Conservation (phyloP, 2,329 filamentous ascomycete genomes). For the Colletotrichum sp. region DNA sequence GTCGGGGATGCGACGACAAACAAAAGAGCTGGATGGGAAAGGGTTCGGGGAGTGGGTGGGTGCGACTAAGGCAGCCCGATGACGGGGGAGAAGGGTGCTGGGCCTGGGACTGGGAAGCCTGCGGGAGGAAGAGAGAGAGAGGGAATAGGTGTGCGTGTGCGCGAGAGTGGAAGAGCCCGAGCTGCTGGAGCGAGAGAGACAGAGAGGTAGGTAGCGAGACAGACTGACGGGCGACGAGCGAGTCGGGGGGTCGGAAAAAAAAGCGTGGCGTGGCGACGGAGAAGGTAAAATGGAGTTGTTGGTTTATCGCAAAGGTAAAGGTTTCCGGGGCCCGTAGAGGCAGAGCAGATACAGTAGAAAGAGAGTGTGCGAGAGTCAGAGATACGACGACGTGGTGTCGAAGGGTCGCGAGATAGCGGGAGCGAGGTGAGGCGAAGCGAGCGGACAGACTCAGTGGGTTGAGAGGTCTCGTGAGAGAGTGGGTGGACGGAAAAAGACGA, state of each 20-base stretch:
- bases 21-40: slow-evolving; percentile 1
- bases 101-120: background rate
- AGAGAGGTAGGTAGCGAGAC: background rate
- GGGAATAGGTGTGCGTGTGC: background rate
- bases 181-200: background rate
- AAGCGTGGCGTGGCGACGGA: slow-evolving; percentile 7
- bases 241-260: background rate
- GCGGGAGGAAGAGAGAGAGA: background rate
- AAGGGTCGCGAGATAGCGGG: slow-evolving; percentile 6
- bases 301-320: background rate
- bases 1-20: slow-evolving; percentile 18
- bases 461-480: slow-evolving; percentile 1
- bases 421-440: slow-evolving; percentile 14
- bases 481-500: background rate
- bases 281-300: slow-evolving; percentile 4
- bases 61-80: slow-evolving; percentile 20
- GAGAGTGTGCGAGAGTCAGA: background rate
- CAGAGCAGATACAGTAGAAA: background rate
- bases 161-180: background rate
- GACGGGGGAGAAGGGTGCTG: background rate
- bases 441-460: background rate
- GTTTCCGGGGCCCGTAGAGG: background rate
- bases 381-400: background rate
- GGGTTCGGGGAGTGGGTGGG: slow-evolving; percentile 13
- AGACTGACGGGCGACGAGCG: background rate